Base-by-base conservation (phyloP, 2,329 filamentous ascomycete genomes). In the Mycocentrospora acerina region DNA sequence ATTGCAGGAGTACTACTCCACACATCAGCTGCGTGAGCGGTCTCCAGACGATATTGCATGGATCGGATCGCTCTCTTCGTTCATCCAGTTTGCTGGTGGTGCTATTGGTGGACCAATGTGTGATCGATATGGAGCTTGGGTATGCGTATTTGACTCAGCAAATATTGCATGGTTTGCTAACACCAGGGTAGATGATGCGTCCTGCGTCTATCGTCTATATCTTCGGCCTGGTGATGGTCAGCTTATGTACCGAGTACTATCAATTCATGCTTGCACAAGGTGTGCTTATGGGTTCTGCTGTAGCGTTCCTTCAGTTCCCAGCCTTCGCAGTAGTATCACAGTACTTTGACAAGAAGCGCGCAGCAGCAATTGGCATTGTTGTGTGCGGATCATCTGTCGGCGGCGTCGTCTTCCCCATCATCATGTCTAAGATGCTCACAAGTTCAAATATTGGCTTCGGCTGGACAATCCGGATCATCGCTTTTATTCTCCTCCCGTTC, bases 141-240 rank as follows among this genome's bases (percentile, higher is more conserved):
- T 71, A 48, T 39, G 58, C 46, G 16, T 8, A 7, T 4, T 15
- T 28, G 10, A 24, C 11, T 7, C 10, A 16, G 12, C 13, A 4
- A 34, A 6, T 19, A 18, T 15, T 31, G 16, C 19, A 24, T 18
- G 9, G 32, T 78, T 78, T 29, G 11, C 39, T 82, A 81, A 0
- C 78, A 80, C 0, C 70, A 75, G 4, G 6, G 15, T 70, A 68
- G 40, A 66, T 85, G 1, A 57, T 82, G 2, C 40, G 78, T 1
- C 53, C 53, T 4, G 79, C 79, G n/a, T 72, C 69, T 0, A 52
- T 80, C 19, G 43, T 79, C 10, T 76, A 81, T 37, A 72, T 83
- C 12, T 76, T 83, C 39, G 74, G 77, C 3, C 51, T 83, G 4
- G 81, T 84, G 77, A 81, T 82, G 78, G 68, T 76, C 1, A 76